Conservation (phyloP, 192 early-diverging fungal species). For the Coemansia sp. region DNA sequence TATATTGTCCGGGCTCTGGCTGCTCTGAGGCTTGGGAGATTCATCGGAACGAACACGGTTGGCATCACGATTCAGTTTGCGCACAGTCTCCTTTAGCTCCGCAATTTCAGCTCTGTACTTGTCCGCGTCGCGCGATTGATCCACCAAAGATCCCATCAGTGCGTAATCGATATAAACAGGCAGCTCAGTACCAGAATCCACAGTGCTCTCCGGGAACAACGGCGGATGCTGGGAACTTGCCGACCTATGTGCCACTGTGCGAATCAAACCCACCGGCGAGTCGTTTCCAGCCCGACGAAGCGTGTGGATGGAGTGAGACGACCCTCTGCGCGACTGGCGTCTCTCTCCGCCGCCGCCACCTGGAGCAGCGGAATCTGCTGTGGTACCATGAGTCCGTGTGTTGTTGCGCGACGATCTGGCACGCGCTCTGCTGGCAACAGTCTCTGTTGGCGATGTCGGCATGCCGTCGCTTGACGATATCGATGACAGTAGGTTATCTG, state of each 20-base stretch:
- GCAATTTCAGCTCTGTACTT: slow-evolving; percentile 22
- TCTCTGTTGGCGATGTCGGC: slow-evolving; percentile 39
- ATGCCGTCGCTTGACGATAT: slow-evolving; percentile 21
- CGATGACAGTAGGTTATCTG: slow-evolving; percentile 11
- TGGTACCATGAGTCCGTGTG: not conserved
- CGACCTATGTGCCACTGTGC: slow-evolving; percentile 6
- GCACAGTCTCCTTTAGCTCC: slow-evolving; percentile 23
- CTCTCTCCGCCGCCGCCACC: not conserved
- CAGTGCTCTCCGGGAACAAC: not conserved
- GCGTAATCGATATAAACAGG: slow-evolving; percentile 14
- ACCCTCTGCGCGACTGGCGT: slow-evolving; percentile 25
- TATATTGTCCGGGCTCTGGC: slow-evolving; percentile 13
- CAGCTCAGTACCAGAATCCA: not conserved
- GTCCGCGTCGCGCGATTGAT: slow-evolving; percentile 24
- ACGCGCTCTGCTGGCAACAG: slow-evolving; percentile 32
- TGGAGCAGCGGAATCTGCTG: not conserved
- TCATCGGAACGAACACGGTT: not conserved
- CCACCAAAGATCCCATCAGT: slow-evolving; percentile 29
- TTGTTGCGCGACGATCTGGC: slow-evolving; percentile 17
- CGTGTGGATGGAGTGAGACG: slow-evolving; percentile 25
- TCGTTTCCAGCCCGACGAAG: slow-evolving; percentile 24
- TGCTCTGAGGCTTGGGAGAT: not conserved
- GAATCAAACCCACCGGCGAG: slow-evolving; percentile 22
- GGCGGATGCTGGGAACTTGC: slow-evolving; percentile 1
- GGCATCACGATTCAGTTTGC: slow-evolving; percentile 20